Conservation (phyloP, 164 flowering plant species). For the Sextonia rubra region DNA sequence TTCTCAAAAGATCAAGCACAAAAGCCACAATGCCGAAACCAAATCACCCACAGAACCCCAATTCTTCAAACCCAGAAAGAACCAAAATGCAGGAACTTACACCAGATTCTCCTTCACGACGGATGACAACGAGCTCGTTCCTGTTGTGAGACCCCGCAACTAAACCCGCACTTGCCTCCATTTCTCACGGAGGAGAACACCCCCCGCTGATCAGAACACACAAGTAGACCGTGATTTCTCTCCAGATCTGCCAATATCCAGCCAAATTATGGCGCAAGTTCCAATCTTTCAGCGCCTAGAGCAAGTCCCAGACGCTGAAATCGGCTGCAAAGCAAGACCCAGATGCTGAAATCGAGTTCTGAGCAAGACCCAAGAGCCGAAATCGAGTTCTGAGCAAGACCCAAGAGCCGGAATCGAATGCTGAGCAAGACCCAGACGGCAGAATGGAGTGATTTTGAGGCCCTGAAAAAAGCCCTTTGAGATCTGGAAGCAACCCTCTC, state of each 20-base stretch:
- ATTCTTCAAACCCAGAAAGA: not conserved
- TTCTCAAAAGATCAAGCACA: not conserved
- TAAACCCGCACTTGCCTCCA: conserved; percentile 61
- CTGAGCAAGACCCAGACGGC: not conserved
- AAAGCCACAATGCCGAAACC: not conserved
- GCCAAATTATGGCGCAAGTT: conserved; percentile 6
- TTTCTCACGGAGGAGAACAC: conserved; percentile 1
- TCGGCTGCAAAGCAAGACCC: not conserved
- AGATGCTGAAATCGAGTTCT: not conserved
- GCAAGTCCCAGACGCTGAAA: not conserved
- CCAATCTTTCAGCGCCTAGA: conserved; percentile 7
- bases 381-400: not conserved
- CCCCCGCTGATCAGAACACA: not conserved
- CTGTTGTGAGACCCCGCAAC: conserved; percentile 65
- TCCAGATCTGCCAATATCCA: conserved; percentile 16
- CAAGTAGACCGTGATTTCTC: not conserved
- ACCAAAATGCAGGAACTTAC: conserved; percentile 21
- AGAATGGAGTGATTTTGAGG: not conserved
- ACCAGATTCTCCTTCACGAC: conserved; percentile 38
- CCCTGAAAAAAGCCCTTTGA: not conserved
- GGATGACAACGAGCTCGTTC: conserved; percentile 57
- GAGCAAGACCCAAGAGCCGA: not conserved
- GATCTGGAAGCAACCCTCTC: not conserved
- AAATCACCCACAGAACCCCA: not conserved
- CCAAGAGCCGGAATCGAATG: not conserved